Evolutionary conservation across 176 grass and related monocot species (phyloP).

Genomic region (Aechmea fasciata): DNA sequence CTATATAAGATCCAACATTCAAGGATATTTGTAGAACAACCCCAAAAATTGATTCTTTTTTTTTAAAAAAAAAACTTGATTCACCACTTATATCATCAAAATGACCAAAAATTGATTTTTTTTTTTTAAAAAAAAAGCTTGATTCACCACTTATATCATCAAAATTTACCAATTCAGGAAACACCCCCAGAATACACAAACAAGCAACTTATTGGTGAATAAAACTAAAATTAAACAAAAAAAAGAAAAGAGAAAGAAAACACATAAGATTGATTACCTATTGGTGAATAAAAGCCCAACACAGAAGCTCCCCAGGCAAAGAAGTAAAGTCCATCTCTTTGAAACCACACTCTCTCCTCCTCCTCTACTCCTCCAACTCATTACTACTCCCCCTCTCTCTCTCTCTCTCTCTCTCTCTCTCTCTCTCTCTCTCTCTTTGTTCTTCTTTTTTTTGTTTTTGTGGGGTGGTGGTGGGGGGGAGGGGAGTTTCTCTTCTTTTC

Average conservation of each 20-base stretch:
- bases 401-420: background rate
- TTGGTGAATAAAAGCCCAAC: conserved; percentile 18
- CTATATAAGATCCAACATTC: background rate
- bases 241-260: no score
- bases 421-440: background rate
- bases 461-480: no score
- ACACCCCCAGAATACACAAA: background rate
- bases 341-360: conserved; percentile 8
- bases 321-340: conserved; percentile 17
- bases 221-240: no score
- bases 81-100: background rate
- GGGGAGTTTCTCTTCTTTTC: no score
- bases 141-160: background rate
- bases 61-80: background rate
- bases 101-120: background rate
- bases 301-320: conserved; percentile 24
- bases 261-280: conserved; percentile 5
- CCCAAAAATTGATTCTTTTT: background rate
- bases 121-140: background rate
- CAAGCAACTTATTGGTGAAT: conserved; percentile 7
- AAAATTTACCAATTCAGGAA: background rate
- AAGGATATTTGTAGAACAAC: background rate
- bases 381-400: background rate
- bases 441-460: no score
- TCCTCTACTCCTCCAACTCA: conserved; percentile 11